These are phyloP conservation scores for Blastomyces silverae DNA, from an alignment of 2,329 filamentous ascomycete genomes.

Conservation along the genomic window DNA sequence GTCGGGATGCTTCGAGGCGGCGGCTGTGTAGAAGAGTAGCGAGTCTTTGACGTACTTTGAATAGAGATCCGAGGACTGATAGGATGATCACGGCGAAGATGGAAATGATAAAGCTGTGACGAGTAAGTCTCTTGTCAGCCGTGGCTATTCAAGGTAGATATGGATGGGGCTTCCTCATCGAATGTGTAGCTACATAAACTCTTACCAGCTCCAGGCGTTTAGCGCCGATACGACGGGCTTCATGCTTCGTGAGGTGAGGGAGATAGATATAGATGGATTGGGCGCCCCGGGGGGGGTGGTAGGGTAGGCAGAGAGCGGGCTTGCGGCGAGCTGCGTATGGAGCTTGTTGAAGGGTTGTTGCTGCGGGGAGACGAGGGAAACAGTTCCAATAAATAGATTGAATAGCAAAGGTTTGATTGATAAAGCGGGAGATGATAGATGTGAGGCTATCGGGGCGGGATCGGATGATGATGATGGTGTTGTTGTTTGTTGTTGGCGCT, in stretches of 20 bases:
- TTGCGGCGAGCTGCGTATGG: neutral
- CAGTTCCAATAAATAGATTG: neutral
- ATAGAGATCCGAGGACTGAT: constrained; percentile 62
- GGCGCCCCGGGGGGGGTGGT: constrained; percentile 15
- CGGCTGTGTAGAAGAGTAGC: neutral
- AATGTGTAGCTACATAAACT: neutral
- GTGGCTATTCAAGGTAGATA: neutral
- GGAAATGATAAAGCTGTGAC: constrained; percentile 61
- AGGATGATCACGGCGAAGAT: constrained; percentile 60
- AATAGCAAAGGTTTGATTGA: neutral
- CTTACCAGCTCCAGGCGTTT: constrained; percentile 93
- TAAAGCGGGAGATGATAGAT: neutral
- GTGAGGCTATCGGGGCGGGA: neutral
- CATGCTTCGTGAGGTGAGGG: constrained; percentile 59
- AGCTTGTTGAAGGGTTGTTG: neutral
- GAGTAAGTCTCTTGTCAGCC: constrained; percentile 17
- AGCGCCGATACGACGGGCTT: constrained; percentile 88
- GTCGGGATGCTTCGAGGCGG: neutral
- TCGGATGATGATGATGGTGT: neutral
- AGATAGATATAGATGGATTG: neutral
- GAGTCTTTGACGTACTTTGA: constrained; percentile 50
- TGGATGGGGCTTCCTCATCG: neutral
- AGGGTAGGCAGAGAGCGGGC: constrained; percentile 9
- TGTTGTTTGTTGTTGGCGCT: neutral
- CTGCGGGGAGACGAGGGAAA: constrained; percentile 14